Conservation (phyloP, 805 yeast genomes). For the Monosporozyma aerobia region DNA sequence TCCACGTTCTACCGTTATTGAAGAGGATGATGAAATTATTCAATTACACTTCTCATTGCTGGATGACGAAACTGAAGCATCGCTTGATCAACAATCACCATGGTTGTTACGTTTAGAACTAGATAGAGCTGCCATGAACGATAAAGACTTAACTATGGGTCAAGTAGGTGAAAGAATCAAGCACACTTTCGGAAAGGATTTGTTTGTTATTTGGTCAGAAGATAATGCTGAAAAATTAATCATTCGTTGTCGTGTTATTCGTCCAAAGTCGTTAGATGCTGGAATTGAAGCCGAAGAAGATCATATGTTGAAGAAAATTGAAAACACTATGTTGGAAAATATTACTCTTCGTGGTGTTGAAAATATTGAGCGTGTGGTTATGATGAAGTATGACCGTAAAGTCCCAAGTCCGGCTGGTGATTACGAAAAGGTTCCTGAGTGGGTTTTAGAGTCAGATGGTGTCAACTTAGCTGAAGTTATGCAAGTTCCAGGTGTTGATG, state of each 20-base stretch:
- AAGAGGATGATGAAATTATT: constrained; percentile 94
- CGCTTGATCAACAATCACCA: constrained; percentile 90
- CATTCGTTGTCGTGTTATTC: constrained; percentile 95
- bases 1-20: constrained; percentile 92
- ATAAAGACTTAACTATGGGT: constrained; percentile 94
- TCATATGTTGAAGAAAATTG: constrained; percentile 88
- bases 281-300: constrained; percentile 96
- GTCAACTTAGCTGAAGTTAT: constrained; percentile 91
- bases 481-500: constrained; percentile 90
- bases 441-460: constrained; percentile 99
- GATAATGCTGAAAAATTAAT: constrained; percentile 95
- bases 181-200: constrained; percentile 85
- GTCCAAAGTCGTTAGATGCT: constrained; percentile 88
- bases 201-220: constrained; percentile 98
- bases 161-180: constrained; percentile 95
- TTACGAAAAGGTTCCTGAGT: constrained; percentile 80
- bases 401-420: constrained; percentile 77
- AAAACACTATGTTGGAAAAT: constrained; percentile 91
- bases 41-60: constrained; percentile 96
- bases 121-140: constrained; percentile 98
- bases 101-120: constrained; percentile 95
- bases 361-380: constrained; percentile 70
- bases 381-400: constrained; percentile 76
- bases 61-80: constrained; percentile 93
- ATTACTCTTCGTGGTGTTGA: constrained; percentile 93